Evolutionary conservation across 148 eudicot species (phyloP), one percentile per base, ranked within the genome.

Genomic region (Pharnaceum exiguum): DNA sequence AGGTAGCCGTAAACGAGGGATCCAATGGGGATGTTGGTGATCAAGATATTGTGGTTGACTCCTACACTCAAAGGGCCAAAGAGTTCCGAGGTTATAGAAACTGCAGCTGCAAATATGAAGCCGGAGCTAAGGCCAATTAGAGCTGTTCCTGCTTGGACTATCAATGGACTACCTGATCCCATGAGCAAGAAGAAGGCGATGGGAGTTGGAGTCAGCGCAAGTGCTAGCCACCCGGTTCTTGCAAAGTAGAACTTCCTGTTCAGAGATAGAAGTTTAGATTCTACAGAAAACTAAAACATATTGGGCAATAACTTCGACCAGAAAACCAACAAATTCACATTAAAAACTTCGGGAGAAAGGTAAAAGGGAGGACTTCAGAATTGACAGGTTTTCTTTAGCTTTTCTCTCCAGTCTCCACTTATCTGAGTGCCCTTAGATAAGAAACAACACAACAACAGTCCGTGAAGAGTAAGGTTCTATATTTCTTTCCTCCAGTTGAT

Each of bases 91-190:
- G 97, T 86, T 60, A 90, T 56, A 35, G 91, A 86, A 17, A 90
- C 95, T 0, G 97, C 95, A 4, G 95, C 89, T 30, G 97, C 88
- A 62, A 90, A 83, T 45, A 86, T 79, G 83, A 90, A 90, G 17
- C 97, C 95, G 0, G 97, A 84, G 80, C 95, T 86, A 13, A 90
- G 67, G 0, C 95, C 97, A 1, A 90, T 77, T 4, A 90, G 57
- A 0, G 89, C 74, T 10, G 97, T 90, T 33, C 89, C 86, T 4
- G 61, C 45, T 13, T 76, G 76, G 19, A 90, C 65, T 13, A 81
- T 82, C 24, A 62, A 22, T 18, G 66, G 46, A 35, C 69, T 77
- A 29, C 84, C 86, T 18, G 83, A 67, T 50, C 67, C 63, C 0
- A 84, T 79, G 21, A 86, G 79, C 46, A 90, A 46, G 70, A 90